Evolutionary conservation across 176 grass and related monocot species (phyloP), one percentile per base, ranked within the genome.

Genomic region (Carex cristatella): DNA sequence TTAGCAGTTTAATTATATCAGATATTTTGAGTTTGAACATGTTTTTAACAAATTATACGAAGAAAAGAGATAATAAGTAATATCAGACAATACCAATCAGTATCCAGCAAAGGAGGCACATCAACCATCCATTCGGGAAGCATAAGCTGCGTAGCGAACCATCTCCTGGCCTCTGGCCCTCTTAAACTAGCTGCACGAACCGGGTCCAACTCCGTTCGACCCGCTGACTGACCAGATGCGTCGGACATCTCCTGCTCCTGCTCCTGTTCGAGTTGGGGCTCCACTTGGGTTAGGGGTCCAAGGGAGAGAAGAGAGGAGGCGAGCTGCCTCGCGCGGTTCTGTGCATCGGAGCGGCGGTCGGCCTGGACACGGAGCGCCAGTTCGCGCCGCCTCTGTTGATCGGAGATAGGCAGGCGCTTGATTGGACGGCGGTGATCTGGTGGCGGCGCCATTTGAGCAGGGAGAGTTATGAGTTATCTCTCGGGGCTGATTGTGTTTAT

Each of bases 71-170:
- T 31, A 61, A 64, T 14, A 9, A 37, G 57, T 77, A 38, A 60
- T 32, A 72, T 78, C 13, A 35, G 27, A 58, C 2, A 56, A 46
- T 55, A 98, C 95, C 95, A 98, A 60, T 98, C 92, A 55, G 59
- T 61, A 81, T 92, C 85, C 53, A 98, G 89, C 51, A 81, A 84
- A 80, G 91, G 95, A 9, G 95, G 93, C 2, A 89, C 91, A 65
- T 95, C 95, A 35, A 90, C 89, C 95, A 98, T 98, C 95, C 95
- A 98, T 87, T 98, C 95, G 0, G 93, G 93, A 11, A 98, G 93
- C 95, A 98, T 95, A 65, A 98, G 87, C 85, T 98, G 95, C 31
- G 86, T 90, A 14, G 93, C 89, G 71, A 98, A 98, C 91, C 95
- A 89, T 74, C 85, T 87, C 65, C 91, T 88, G 38, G 88, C 93